Evolutionary conservation across 1,139 yeast genomes (phyloP), one percentile per base, ranked within the genome.

Genomic region (Protomyces lactucae-debilis): DNA sequence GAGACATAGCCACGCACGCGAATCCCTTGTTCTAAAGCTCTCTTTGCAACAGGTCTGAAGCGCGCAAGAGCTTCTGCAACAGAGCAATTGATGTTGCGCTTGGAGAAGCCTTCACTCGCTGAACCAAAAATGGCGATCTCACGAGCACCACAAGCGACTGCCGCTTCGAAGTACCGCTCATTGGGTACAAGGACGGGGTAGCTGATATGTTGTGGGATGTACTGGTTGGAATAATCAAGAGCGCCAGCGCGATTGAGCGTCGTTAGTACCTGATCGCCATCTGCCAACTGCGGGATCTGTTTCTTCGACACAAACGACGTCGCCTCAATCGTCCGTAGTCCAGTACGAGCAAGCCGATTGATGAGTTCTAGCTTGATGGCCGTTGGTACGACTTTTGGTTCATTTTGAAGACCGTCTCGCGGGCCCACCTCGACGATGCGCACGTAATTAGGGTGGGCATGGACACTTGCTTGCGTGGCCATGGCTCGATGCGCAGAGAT

Each of bases 221-320:
- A 45, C 9, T 52, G 46, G 16, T 36, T 14, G 9, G 46, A 53
- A n/a, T 43, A 16, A 10, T 43, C 48, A 2, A 43, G 12, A n/a
- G 48, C 48, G 25, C 48, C 48, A 18, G 48, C 48, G 25, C 48
- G 48, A 18, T 43, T 43, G 12, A 60, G 16, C 6, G 52, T 16
- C 9, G 60, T 54, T 55, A 72, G 52, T 25, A 73, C 71, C 36
- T 67, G 66, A 28, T 67, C 65, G 18, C 72, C 69, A 59, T 74
- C 76, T 10, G 71, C 72, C 74, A 74, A 72, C 64, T 75, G 77
- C 32, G 77, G 77, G 8, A 75, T 76, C 76, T 77, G 75, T 64
- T 75, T 75, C 4, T 76, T 77, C 5, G 76, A 72, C n/a, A 75
- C 77, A 68, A 75, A 75, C 3, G 77, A 71, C 2, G 77, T 73